phyloP scores from a whole-genome alignment of 805 yeast genomes.

The Saturnispora ahearnii region DNA sequence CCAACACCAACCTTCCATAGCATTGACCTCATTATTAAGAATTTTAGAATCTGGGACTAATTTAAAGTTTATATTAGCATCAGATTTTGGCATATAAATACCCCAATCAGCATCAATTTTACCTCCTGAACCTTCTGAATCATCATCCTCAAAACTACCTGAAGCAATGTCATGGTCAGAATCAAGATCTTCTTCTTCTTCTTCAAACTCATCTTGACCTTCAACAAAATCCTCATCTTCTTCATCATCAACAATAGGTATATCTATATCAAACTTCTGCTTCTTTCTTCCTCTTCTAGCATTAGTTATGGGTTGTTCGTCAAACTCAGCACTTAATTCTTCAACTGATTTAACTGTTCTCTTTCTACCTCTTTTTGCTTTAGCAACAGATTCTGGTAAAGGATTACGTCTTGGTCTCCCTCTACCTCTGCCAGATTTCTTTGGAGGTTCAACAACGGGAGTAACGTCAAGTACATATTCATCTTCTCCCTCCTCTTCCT shows the following conservation, averaged over 20 bases:
- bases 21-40: conserved; percentile 18
- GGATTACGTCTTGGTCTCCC: not conserved
- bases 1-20: conserved; percentile 16
- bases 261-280: conserved; percentile 7
- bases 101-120: conserved; percentile 24
- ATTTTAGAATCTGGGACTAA: conserved; percentile 17
- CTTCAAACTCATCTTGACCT: conserved; percentile 8
- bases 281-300: conserved; percentile 9
- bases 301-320: conserved; percentile 1
- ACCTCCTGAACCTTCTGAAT: conserved; percentile 5
- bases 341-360: conserved; percentile 13
- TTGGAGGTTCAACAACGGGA: not conserved
- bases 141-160: not conserved
- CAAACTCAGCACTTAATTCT: conserved; percentile 2
- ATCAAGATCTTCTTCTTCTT: conserved; percentile 9
- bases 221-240: conserved; percentile 10
- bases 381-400: conserved; percentile 13
- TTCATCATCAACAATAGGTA: conserved; percentile 4
- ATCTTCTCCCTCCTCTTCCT: conserved; percentile 7
- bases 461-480: conserved; percentile 7
- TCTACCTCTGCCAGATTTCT: conserved; percentile 6
- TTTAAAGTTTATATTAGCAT: conserved; percentile 10
- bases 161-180: not conserved
- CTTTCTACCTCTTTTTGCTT: conserved; percentile 18
- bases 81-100: conserved; percentile 11